Conservation (phyloP, 78 protist genomes). For the Protostelium mycophagum region DNA sequence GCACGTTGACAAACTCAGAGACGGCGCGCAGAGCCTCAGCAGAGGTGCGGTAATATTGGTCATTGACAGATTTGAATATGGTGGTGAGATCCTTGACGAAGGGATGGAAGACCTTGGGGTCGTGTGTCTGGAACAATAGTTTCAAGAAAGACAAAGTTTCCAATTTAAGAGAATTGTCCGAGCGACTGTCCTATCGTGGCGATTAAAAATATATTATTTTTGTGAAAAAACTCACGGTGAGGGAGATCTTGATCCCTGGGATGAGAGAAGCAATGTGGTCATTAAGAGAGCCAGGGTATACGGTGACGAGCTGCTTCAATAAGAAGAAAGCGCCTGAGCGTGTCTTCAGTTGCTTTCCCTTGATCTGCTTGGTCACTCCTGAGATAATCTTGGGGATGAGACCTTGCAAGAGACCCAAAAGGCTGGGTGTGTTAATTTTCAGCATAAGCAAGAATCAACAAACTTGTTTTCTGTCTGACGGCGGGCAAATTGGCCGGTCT, state of each 20-base stretch:
- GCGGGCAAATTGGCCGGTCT: conserved; percentile 14
- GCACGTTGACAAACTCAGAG: conserved; percentile 45
- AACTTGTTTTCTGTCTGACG: background rate
- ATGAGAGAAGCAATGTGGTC: conserved; percentile 17
- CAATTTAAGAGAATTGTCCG: conserved; percentile 46
- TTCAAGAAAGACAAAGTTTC: conserved; percentile 60
- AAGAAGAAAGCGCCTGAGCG: conserved; percentile 66
- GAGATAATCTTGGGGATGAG: conserved; percentile 37
- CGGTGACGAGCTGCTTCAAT: conserved; percentile 38
- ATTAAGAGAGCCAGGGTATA: conserved; percentile 38
- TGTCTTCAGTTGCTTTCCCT: conserved; percentile 33
- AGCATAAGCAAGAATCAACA: no score
- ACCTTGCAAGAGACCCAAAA: background rate
- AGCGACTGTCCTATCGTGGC: conserved; percentile 28
- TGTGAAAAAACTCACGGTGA: conserved; percentile 23
- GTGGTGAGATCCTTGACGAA: conserved; percentile 19
- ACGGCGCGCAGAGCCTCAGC: conserved; percentile 81
- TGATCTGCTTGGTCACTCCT: conserved; percentile 27
- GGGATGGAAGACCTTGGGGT: conserved; percentile 31
- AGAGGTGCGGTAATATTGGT: conserved; percentile 72
- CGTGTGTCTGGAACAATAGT: conserved; percentile 44
- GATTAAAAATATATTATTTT: background rate
- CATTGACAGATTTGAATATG: conserved; percentile 62
- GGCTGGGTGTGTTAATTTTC: no score
- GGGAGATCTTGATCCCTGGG: conserved; percentile 34